Base-by-base conservation (phyloP, 371 early-diverging fungal species). In the Mortierella sp. region DNA sequence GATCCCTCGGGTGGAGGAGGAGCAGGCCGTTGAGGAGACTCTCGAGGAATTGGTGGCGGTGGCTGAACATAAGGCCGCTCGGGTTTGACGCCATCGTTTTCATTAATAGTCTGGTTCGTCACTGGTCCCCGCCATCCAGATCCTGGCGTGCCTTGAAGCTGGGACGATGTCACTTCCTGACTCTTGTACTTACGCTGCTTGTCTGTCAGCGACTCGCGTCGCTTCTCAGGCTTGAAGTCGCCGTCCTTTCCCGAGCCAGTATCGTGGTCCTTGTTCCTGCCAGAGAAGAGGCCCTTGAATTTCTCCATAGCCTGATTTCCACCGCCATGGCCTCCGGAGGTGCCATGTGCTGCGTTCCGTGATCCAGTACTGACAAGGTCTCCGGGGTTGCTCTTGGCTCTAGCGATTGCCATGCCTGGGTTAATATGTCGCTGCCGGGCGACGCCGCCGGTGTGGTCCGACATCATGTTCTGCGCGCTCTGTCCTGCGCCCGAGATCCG, bases 341-440 rank as follows among this genome's bases (percentile, higher is more conserved):
- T 51, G 21, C 41, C 65, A 3, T 71, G 54, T 35, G 79, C 48
- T 63, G 46, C 74, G 51, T 74, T 74, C 73, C 78, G 75, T 41
- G 58, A 18, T 55, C 76, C 72, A n/a, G 51, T 58, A 24, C 54
- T 63, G 14, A 74, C 60, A 10, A 86, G 41, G 6, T 77, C 87
- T n/a, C 83, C 87, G 1, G 87, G 87, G 29, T 82, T 86, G 49
- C 87, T 86, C 72, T 86, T 86, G 6, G 87, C 77, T 35, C 87
- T 77, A 5, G 72, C 49, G 29, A 86, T 86, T 4, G 83, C 79
- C 77, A 82, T 79, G 24, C 84, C 76, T 1, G 49, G 29, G 16
- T 75, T 79, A 18, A 44, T 14, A 4, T 82, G 63, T 0, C 78
- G 80, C 41, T 72, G 75, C 5, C 38, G 44, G 14, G 78, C 21